These are phyloP conservation scores for Gynochthodes officinalis DNA, from an alignment of 257 asterid species.

Conservation along the genomic window DNA sequence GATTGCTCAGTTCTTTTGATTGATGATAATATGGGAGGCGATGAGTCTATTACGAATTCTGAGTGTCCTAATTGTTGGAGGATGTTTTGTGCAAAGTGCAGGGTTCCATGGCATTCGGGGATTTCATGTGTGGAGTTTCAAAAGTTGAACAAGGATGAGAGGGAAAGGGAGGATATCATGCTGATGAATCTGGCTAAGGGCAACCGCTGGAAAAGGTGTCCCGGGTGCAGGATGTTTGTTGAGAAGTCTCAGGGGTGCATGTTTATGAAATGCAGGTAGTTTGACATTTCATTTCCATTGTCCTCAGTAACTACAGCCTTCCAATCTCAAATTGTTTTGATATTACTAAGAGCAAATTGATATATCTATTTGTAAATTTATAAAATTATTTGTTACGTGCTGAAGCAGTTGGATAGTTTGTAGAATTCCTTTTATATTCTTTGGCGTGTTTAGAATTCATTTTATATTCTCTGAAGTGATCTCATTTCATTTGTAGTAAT, in stretches of 20 bases:
- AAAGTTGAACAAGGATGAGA: constrained; percentile 33
- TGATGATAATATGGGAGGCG: constrained; percentile 12
- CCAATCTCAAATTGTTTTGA: neutral
- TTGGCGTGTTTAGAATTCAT: no score
- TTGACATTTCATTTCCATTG: neutral
- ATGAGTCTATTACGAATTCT: constrained; percentile 15
- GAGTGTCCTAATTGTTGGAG: constrained; percentile 65
- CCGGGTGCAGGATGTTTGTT: constrained; percentile 48
- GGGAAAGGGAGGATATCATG: constrained; percentile 25
- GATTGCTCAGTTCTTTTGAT: constrained; percentile 64
- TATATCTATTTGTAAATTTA: neutral
- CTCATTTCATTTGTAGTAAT: neutral
- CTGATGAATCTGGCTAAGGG: constrained; percentile 21
- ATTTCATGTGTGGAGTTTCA: constrained; percentile 47
- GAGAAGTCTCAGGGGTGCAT: constrained; percentile 57
- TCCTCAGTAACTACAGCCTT: neutral
- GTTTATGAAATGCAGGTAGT: constrained; percentile 67
- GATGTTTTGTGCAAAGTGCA: constrained; percentile 58
- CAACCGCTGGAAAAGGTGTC: constrained; percentile 47
- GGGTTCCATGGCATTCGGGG: constrained; percentile 64
- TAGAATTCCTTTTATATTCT: no score
- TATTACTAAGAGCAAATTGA: neutral
- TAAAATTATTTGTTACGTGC: neutral
- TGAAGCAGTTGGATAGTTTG: neutral
- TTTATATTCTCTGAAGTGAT: neutral